Conservation (phyloP, 805 yeast species). For the Teunomyces gatunensis region DNA sequence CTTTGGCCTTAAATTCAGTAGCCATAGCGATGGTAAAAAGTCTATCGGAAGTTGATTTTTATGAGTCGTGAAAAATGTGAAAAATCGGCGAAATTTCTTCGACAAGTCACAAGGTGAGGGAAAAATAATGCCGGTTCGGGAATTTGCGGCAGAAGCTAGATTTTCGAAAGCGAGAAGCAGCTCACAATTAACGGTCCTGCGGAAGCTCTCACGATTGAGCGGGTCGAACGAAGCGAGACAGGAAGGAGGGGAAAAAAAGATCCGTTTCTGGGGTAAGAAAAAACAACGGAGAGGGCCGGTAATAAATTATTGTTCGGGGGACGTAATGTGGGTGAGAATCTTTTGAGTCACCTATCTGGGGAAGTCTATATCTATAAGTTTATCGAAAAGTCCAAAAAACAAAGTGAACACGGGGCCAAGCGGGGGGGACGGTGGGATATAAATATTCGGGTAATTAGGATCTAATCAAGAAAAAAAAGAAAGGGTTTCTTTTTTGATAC, state of each 20-base stretch:
- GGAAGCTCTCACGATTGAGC: not conserved
- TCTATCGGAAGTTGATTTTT: not conserved
- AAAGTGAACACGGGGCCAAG: not conserved
- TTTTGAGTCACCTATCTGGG: slow-evolving; percentile 1
- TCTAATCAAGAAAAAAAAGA: not conserved
- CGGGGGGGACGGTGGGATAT: not conserved
- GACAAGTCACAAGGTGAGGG: slow-evolving; percentile 3
- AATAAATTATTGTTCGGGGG: slow-evolving; percentile 10
- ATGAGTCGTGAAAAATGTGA: slow-evolving; percentile 1
- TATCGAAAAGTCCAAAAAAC: not conserved
- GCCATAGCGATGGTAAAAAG: slow-evolving; percentile 1
- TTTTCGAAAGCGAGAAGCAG: not conserved
- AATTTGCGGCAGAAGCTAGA: not conserved
- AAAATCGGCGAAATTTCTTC: slow-evolving; percentile 2
- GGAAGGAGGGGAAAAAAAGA: not conserved
- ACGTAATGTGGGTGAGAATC: not conserved
- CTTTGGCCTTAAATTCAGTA: slow-evolving; percentile 11
- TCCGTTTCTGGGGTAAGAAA: not conserved
- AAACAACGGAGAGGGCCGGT: not conserved
- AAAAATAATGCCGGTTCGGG: slow-evolving; percentile 1
- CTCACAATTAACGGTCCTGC: not conserved
- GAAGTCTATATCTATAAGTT: slow-evolving; percentile 5
- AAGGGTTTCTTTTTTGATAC: not conserved
- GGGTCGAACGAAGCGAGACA: not conserved
- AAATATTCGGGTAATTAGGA: not conserved